Percentiles rank a stretch among this genome's conserved stretches.
Evolutionary conservation across 306 rosid species (phyloP).

Genomic region (Abrus pulchellus): DNA sequence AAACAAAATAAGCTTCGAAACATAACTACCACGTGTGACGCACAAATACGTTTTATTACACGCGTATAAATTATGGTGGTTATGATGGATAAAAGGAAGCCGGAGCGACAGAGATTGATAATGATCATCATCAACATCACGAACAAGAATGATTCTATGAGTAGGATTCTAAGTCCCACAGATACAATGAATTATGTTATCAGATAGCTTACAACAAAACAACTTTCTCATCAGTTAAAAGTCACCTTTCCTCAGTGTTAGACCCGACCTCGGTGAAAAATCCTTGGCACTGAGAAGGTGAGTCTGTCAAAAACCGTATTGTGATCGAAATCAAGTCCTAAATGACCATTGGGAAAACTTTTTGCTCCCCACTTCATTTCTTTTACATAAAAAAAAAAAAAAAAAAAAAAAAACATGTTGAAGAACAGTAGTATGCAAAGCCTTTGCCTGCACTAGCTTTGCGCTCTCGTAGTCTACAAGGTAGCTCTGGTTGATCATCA

Average conservation of each 20-base stretch:
- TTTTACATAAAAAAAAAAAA: constrained; percentile 10
- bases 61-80: not conserved
- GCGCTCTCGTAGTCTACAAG: constrained; percentile 47
- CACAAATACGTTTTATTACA: not conserved
- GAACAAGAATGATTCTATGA: constrained; percentile 27
- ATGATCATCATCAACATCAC: constrained; percentile 8
- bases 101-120: not conserved
- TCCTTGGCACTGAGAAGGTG: constrained; percentile 41
- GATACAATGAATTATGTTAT: constrained; percentile 43
- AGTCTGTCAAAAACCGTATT: constrained; percentile 40
- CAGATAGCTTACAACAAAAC: constrained; percentile 40
- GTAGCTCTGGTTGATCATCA: constrained; percentile 28
- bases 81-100: constrained; percentile 19
- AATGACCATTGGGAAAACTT: constrained; percentile 24
- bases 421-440: constrained; percentile 47
- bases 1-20: not conserved
- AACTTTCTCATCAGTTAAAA: constrained; percentile 44
- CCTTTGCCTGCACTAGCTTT: constrained; percentile 48
- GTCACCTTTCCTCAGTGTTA: constrained; percentile 42
- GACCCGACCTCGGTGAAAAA: constrained; percentile 23
- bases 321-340: constrained; percentile 42
- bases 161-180: constrained; percentile 34
- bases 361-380: constrained; percentile 48
- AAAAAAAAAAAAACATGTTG: constrained; percentile 1
- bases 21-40: not conserved